phyloP scores from a whole-genome alignment of 108 stramenopile species.

The Hondaea fermentalgiana region DNA sequence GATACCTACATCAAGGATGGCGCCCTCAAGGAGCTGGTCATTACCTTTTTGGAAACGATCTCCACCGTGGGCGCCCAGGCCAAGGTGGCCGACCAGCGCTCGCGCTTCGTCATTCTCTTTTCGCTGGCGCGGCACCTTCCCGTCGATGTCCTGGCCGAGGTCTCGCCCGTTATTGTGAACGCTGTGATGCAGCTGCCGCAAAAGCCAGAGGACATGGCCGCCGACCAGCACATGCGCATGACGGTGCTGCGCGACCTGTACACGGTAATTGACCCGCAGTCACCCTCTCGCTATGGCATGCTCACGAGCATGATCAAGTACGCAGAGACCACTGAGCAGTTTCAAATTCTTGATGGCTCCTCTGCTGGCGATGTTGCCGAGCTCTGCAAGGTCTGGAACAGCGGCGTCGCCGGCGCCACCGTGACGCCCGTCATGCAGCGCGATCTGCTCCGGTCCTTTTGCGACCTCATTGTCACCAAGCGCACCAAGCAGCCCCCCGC shows the following conservation, averaged over 20 bases:
- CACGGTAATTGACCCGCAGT: neutral
- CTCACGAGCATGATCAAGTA: neutral
- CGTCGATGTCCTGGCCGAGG: neutral
- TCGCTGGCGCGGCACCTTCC: conserved; percentile 1
- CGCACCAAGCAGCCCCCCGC: neutral
- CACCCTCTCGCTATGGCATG: neutral
- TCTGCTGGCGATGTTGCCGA: neutral
- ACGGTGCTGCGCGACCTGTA: neutral
- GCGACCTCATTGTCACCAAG: neutral
- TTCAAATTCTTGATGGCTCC: neutral
- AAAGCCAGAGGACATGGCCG: neutral
- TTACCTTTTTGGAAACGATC: neutral
- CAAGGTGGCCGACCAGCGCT: neutral
- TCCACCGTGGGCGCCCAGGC: neutral
- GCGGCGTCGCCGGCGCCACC: neutral
- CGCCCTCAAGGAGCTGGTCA: neutral
- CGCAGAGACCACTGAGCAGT: neutral
- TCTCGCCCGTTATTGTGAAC: neutral
- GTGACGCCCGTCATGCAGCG: neutral
- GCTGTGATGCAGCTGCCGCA: neutral
- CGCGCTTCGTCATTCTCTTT: neutral
- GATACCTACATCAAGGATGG: conserved; percentile 17
- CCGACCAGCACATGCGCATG: conserved; percentile 5
- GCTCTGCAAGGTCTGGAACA: conserved; percentile 18
- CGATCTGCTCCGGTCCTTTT: neutral